Base-by-base conservation (phyloP, 1,139 yeast genomes). In the Taphrina communis region DNA sequence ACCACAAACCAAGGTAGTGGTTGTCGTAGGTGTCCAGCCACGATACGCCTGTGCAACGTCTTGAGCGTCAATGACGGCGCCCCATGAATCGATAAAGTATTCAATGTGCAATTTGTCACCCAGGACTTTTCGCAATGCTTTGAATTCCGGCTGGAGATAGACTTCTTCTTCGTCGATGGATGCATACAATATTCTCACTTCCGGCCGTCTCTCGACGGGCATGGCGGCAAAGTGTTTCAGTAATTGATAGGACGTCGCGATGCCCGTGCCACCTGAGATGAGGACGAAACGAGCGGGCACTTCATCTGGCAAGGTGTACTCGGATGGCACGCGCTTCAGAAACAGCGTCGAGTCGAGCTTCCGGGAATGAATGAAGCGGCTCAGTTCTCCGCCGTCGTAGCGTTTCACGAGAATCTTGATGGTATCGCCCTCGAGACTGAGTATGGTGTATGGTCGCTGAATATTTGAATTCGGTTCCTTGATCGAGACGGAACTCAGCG, bases 311-410 rank as follows among this genome's bases (percentile, higher is more conserved):
- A 65, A 36, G 41, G 21, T 21, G 42, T 63, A 68, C 9, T 62
- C 60, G 46, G 59, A 35, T 19, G 65, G 51, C 35, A 41, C 61
- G 9, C 35, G 39, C 19, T 62, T 53, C 19, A 65, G 36, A n/a
- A 50, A 58, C 21, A 68, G 41, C n/a, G 31, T 42, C 12, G 46
- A 25, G 19, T 67, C 65, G 11, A 57, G 46, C 21, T 42, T 57
- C 14, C 66, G 62, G 5, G 65, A 41, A 36, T 68, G 70, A 55
- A 68, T 68, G 59, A 41, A 68, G 41, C 70, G 70, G n/a, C 62
- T 51, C 21, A 68, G 38, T 46, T 68, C 70, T n/a, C 70, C 70
- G 19, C 53, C 57, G 21, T 46, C 61, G 44, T 68, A 68, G 17
- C 48, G 60, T 31, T 68, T 68, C 50, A 68, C 60, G 17, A 68